Conservation (phyloP, 768 basidiomycete genomes). For the Amanita rubescens region DNA sequence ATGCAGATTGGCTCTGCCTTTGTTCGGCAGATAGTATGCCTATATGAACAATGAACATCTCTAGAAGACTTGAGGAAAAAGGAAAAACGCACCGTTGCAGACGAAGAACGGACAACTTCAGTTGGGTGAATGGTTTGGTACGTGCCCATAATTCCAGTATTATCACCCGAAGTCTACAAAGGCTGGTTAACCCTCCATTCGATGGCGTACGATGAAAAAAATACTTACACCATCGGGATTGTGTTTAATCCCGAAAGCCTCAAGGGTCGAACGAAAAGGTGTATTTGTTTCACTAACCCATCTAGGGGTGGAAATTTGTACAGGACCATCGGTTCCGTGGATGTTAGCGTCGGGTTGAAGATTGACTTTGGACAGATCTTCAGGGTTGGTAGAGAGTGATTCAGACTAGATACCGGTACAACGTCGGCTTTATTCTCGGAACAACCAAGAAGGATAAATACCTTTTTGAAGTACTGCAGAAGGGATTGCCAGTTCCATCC, state of each 20-base stretch:
- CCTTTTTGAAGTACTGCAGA: constrained; percentile 13
- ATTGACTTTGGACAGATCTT: neutral
- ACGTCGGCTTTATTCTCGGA: neutral
- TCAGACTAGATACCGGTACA: neutral
- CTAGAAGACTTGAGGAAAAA: neutral
- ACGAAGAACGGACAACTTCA: constrained; percentile 3
- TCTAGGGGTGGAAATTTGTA: neutral
- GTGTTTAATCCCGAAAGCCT: constrained; percentile 1
- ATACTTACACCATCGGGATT: constrained; percentile 1
- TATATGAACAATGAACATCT: neutral
- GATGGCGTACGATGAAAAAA: neutral
- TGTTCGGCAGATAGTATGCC: constrained; percentile 22
- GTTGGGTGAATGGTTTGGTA: constrained; percentile 3
- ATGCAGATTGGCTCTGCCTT: constrained; percentile 19
- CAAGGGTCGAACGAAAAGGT: constrained; percentile 3
- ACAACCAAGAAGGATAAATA: neutral
- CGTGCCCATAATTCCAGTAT: neutral
- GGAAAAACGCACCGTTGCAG: neutral
- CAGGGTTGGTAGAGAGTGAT: neutral
- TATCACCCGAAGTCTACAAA: neutral
- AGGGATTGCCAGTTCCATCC: constrained; percentile 15
- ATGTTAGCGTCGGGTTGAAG: neutral
- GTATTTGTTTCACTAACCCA: neutral
- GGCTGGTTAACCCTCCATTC: neutral
- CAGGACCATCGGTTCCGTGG: constrained; percentile 5